Conservation (phyloP, 2,329 filamentous ascomycete genomes). For the Byssothecium circinans region DNA sequence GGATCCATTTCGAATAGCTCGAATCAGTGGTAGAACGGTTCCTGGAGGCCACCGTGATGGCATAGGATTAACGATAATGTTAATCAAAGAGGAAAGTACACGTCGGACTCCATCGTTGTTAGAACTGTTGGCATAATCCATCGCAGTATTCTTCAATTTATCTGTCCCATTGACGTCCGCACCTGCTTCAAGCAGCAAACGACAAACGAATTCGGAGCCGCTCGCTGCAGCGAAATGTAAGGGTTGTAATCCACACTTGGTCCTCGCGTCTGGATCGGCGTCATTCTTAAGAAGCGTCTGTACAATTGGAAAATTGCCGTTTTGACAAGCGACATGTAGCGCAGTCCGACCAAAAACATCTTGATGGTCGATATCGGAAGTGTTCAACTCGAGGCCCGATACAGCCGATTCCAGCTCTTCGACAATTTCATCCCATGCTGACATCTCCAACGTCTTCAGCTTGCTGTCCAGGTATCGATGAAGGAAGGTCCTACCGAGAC, state of each 20-base stretch:
- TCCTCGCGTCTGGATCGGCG: background rate
- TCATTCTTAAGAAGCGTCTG: background rate
- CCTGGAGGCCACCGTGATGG: too few relatives aligned
- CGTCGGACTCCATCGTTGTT: too few relatives aligned
- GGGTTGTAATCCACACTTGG: background rate
- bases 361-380: background rate
- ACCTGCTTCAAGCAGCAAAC: background rate
- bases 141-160: too few relatives aligned
- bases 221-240: slow-evolving; percentile 1
- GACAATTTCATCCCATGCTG: background rate
- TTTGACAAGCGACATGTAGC: slow-evolving; percentile 5
- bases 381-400: too few relatives aligned
- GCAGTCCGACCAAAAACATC: slow-evolving; percentile 2
- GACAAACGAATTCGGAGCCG: background rate
- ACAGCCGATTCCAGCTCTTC: too few relatives aligned
- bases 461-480: background rate
- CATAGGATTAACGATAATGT: too few relatives aligned
- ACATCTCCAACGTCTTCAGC: background rate
- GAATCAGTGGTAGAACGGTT: too few relatives aligned
- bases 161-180: too few relatives aligned
- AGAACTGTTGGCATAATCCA: too few relatives aligned
- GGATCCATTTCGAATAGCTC: too few relatives aligned
- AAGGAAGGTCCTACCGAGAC: background rate
- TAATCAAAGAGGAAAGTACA: too few relatives aligned
- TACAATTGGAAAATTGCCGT: background rate